Conservation (phyloP, 805 yeast species). For the Ogataea henricii region DNA sequence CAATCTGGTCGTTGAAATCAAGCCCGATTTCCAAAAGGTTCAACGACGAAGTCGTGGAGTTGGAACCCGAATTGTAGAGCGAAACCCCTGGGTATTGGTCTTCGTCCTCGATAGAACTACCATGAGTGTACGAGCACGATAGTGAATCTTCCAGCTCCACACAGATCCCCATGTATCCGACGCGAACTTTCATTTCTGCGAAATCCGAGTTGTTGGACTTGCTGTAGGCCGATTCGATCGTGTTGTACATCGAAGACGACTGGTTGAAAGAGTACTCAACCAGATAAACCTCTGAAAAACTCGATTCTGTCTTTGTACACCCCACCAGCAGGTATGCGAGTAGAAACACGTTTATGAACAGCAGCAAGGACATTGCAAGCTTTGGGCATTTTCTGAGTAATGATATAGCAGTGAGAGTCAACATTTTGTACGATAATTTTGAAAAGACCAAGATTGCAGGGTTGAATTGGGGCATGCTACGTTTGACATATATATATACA, state of each 20-base stretch:
- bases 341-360: conserved; percentile 51
- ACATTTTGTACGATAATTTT: neutral
- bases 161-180: conserved; percentile 63
- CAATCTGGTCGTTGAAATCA: conserved; percentile 44
- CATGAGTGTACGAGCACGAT: conserved; percentile 36
- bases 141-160: conserved; percentile 37
- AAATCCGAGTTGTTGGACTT: conserved; percentile 36
- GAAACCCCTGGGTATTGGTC: conserved; percentile 35
- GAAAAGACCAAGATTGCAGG: too few relatives aligned
- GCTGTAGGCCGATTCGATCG: conserved; percentile 41
- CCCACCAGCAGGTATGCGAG: conserved; percentile 59
- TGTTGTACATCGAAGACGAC: conserved; percentile 43
- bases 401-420: conserved; percentile 1
- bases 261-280: conserved; percentile 51
- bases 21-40: conserved; percentile 51
- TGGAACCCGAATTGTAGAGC: conserved; percentile 35
- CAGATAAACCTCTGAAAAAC: conserved; percentile 52
- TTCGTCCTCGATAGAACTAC: conserved; percentile 21
- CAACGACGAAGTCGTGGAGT: conserved; percentile 37
- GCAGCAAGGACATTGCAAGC: conserved; percentile 40
- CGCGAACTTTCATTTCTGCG: conserved; percentile 45
- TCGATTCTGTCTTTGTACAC: conserved; percentile 42
- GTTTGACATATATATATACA: neutral
- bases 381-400: conserved; percentile 44
- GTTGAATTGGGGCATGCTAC: neutral